A percentile compares a stretch with the other conserved stretches of the same genome.
Evolutionary conservation across 2,329 filamentous ascomycete species (phyloP).

Genomic region (Leptographium lundbergii): DNA sequence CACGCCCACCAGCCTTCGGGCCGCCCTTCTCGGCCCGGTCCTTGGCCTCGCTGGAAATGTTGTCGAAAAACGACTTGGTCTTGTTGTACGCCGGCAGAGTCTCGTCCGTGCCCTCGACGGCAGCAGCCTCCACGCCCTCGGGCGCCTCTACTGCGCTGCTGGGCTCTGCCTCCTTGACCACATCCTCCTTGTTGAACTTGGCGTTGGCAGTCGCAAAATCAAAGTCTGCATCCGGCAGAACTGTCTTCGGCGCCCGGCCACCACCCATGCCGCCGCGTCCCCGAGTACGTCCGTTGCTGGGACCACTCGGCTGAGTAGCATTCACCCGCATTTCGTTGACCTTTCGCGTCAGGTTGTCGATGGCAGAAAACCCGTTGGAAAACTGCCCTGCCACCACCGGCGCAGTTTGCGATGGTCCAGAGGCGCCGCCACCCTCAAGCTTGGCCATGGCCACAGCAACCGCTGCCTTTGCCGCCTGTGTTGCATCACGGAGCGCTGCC

Average conservation of each 20-base stretch:
- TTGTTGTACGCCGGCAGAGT: conserved; percentile 66
- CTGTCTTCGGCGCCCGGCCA: conserved; percentile 53
- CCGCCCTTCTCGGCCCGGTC: conserved; percentile 66
- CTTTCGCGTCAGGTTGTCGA: conserved; percentile 63
- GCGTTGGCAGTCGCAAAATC: conserved; percentile 81
- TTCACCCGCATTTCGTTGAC: conserved; percentile 66
- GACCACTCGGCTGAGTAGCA: conserved; percentile 20
- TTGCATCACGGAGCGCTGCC: conserved; percentile 49
- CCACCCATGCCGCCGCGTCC: conserved; percentile 28
- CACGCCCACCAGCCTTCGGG: conserved; percentile 61
- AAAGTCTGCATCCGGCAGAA: conserved; percentile 82
- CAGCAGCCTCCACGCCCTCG: conserved; percentile 2
- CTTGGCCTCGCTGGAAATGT: conserved; percentile 88
- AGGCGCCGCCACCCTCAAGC: conserved; percentile 31
- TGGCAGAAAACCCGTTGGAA: conserved; percentile 28
- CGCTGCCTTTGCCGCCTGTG: conserved; percentile 60
- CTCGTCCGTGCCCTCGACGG: conserved; percentile 5
- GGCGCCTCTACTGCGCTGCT: conserved; percentile 18
- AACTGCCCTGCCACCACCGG: conserved; percentile 11
- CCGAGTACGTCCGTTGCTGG: conserved; percentile 22
- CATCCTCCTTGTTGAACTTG: conserved; percentile 76
- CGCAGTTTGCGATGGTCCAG: conserved; percentile 13
- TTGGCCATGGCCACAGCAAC: conserved; percentile 74
- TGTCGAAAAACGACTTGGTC: conserved; percentile 87
- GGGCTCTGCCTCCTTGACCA: conserved; percentile 60